Conservation (phyloP, 768 basidiomycete species). For the Pleurotus platypus region DNA sequence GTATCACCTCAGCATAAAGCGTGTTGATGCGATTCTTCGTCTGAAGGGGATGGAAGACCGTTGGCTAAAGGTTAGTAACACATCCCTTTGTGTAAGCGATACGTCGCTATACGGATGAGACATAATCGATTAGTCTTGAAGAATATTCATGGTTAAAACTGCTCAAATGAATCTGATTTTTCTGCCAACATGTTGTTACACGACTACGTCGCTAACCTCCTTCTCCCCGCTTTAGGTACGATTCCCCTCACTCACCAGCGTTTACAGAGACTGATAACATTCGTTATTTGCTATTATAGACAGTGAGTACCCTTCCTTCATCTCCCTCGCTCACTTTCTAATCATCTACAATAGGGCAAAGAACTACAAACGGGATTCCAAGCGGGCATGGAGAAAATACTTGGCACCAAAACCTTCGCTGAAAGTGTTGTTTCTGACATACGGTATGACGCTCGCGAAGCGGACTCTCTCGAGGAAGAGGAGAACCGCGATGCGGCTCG, state of each 20-base stretch:
- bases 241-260: too few species aligned
- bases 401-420: constrained; percentile 46
- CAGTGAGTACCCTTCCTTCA: constrained; percentile 28
- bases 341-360: constrained; percentile 40
- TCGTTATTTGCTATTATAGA: constrained; percentile 19
- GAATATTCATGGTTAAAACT: constrained; percentile 74
- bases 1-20: constrained; percentile 69
- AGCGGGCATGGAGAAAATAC: constrained; percentile 73
- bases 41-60: constrained; percentile 74
- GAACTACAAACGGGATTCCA: constrained; percentile 77
- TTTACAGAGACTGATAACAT: too few species aligned
- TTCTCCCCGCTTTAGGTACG: too few species aligned
- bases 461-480: constrained; percentile 58
- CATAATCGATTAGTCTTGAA: constrained; percentile 95
- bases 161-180: constrained; percentile 14
- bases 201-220: too few species aligned
- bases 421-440: neutral
- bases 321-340: too few species aligned
- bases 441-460: constrained; percentile 44
- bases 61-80: constrained; percentile 64
- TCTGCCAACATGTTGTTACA: neutral
- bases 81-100: constrained; percentile 15
- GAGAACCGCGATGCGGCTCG: constrained; percentile 54
- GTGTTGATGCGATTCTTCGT: constrained; percentile 79
- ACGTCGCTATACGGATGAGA: constrained; percentile 43